These are phyloP conservation scores for Medicago arabica DNA, from an alignment of 306 rosid species.

Conservation along the genomic window DNA sequence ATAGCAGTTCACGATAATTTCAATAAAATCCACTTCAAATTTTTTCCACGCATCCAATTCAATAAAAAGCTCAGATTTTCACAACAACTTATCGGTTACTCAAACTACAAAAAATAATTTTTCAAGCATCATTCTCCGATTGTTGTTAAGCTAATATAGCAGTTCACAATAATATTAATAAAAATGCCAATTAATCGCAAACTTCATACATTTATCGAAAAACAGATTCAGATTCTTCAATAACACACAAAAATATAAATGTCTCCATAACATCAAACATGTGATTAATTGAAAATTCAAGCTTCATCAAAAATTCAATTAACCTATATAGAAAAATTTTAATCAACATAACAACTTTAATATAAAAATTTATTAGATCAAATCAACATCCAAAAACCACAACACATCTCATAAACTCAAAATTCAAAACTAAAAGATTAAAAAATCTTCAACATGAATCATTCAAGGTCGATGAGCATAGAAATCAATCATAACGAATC, in stretches of 20 bases:
- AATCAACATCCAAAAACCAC: conserved; percentile 5
- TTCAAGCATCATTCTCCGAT: neutral
- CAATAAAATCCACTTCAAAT: conserved; percentile 31
- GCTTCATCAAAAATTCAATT: conserved; percentile 15
- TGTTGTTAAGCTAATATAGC: neutral
- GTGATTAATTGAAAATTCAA: neutral
- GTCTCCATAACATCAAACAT: neutral
- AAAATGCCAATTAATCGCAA: conserved; percentile 5
- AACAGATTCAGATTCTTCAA: conserved; percentile 5
- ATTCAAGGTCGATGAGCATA: conserved; percentile 29
- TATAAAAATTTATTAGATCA: conserved; percentile 18
- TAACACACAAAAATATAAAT: conserved; percentile 2
- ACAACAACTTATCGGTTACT: conserved; percentile 4
- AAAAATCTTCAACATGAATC: conserved; percentile 13
- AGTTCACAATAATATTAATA: conserved; percentile 2
- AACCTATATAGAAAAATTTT: neutral
- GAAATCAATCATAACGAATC: conserved; percentile 20
- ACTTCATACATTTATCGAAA: conserved; percentile 7
- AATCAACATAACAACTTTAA: neutral
- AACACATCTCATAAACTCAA: conserved; percentile 28
- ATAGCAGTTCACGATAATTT: neutral
- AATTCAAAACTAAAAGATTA: neutral
- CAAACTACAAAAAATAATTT: neutral
- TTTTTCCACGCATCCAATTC: neutral
- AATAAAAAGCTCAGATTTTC: conserved; percentile 39